phyloP scores from a whole-genome alignment of 495 filamentous ascomycete genomes.

The Penicillium verhagenii region DNA sequence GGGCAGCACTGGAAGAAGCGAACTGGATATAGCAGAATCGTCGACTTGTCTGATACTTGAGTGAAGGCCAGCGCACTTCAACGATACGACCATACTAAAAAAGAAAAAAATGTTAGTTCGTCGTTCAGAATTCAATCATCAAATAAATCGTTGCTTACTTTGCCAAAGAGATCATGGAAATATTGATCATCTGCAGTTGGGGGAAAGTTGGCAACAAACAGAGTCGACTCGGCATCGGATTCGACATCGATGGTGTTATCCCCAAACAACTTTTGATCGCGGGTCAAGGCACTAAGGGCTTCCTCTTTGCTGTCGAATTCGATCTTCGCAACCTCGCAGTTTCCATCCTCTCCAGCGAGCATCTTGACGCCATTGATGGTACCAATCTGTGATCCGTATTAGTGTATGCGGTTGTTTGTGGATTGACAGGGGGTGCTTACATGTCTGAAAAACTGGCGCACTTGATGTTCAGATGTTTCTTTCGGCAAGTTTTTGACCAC shows the following conservation, averaged over 20 bases:
- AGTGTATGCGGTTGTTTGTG: slow-evolving; percentile 8
- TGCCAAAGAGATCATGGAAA: slow-evolving; percentile 71
- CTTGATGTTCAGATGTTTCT: slow-evolving; percentile 63
- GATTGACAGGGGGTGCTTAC: slow-evolving; percentile 35
- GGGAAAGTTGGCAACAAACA: slow-evolving; percentile 91
- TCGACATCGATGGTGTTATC: slow-evolving; percentile 68
- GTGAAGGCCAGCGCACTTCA: slow-evolving; percentile 83
- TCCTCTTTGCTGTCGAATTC: slow-evolving; percentile 84
- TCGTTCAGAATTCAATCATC: background rate
- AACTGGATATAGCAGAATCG: slow-evolving; percentile 96
- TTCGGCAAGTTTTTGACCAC: slow-evolving; percentile 73
- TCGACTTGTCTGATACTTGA: slow-evolving; percentile 82
- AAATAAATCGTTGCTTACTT: slow-evolving; percentile 36
- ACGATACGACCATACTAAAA: slow-evolving; percentile 72
- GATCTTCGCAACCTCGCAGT: slow-evolving; percentile 69
- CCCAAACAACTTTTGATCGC: slow-evolving; percentile 72
- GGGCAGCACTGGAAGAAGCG: slow-evolving; percentile 59
- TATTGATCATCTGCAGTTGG: slow-evolving; percentile 78
- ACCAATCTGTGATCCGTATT: slow-evolving; percentile 55
- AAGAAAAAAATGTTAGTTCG: background rate
- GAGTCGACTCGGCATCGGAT: slow-evolving; percentile 68
- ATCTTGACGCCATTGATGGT: slow-evolving; percentile 74
- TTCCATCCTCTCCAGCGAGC: slow-evolving; percentile 52
- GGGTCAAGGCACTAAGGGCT: slow-evolving; percentile 73
- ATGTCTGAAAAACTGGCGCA: slow-evolving; percentile 88